A percentile compares a stretch with the other conserved stretches of the same genome.
phyloP scores from a whole-genome alignment of 176 grass and related monocot genomes.

The Olyra latifolia region DNA sequence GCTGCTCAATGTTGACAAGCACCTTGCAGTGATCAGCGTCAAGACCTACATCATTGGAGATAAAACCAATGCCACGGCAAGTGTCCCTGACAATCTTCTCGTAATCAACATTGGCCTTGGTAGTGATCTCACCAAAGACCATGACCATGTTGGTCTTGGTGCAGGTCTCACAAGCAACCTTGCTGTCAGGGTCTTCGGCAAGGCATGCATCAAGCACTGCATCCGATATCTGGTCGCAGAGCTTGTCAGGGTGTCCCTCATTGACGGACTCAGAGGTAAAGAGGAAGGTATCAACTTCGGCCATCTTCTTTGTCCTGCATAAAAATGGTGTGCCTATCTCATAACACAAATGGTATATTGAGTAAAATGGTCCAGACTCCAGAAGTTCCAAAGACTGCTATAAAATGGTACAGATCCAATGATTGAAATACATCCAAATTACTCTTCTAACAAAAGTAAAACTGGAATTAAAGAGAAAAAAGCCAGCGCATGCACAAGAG shows the following conservation, averaged over 20 bases:
- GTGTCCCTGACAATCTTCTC: conserved; percentile 62
- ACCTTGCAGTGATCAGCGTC: conserved; percentile 61
- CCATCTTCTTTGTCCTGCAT: conserved; percentile 41
- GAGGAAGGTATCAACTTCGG: conserved; percentile 48
- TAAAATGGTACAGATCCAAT: neutral
- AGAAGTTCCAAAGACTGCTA: neutral
- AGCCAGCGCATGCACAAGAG: neutral
- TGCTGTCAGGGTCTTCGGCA: conserved; percentile 49
- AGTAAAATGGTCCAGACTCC: neutral
- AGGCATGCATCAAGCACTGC: conserved; percentile 59
- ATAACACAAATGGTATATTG: neutral
- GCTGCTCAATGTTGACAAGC: conserved; percentile 63
- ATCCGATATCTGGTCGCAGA: conserved; percentile 61
- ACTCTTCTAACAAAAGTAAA: neutral
- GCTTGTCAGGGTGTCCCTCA: conserved; percentile 60
- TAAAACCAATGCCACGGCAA: conserved; percentile 51
- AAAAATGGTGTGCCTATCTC: neutral
- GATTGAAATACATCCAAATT: neutral
- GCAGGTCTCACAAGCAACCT: conserved; percentile 63
- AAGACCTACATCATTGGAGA: conserved; percentile 53
- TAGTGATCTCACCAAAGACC: conserved; percentile 60
- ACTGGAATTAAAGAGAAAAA: neutral
- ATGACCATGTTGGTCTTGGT: conserved; percentile 66
- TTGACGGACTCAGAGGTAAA: conserved; percentile 61
- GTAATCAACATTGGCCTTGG: conserved; percentile 51